Evolutionary conservation across 352 stramenopile species (phyloP), one percentile per base, ranked within the genome.

Genomic region (Pythium sukuiense): DNA sequence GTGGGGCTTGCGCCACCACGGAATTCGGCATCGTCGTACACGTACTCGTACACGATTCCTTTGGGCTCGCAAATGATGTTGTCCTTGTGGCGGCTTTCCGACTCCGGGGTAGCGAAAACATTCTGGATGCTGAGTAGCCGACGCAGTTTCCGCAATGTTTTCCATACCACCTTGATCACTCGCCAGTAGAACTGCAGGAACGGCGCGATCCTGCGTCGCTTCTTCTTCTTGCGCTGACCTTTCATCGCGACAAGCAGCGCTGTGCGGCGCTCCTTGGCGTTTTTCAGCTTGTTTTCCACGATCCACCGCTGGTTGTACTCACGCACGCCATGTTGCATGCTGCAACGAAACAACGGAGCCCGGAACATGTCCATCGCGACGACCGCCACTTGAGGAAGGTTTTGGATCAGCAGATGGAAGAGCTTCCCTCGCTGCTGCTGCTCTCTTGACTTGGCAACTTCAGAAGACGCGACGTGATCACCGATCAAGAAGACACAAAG

Each of bases 21-120:
- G 37, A 88, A 87, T 61, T 93, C 85, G 26, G 85, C 81, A 48
- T 90, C 74, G 35, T 93, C 83, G 59, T 92, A 93, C n/a, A 85
- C 62, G 53, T 92, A 93, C 65, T 93, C 85, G 66, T 90, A 92
- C 43, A 93, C 58, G 49, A 93, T 90, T 14, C 83, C 85, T 61
- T 90, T 93, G 0, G 85, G 82, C 26, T 93, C 85, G 37, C 83
- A 87, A 14, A 93, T 86, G 55, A 93, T 89, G 58, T 62, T 78
- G 39, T 85, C 70, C 32, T 80, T 85, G 39, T 79, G 58, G 6
- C 65, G 59, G n/a, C 59, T 63, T 58, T 82, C 67, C 9, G 62
- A 54, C 50, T 89, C 74, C 4, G 63, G 61, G 1, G 73, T 70
- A 1, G 73, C 76, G 60, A 92, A 92, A 11, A 87, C 79, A 49